Base-by-base conservation (phyloP, 108 stramenopile species). In the Chaetoceros tenuissimus region DNA sequence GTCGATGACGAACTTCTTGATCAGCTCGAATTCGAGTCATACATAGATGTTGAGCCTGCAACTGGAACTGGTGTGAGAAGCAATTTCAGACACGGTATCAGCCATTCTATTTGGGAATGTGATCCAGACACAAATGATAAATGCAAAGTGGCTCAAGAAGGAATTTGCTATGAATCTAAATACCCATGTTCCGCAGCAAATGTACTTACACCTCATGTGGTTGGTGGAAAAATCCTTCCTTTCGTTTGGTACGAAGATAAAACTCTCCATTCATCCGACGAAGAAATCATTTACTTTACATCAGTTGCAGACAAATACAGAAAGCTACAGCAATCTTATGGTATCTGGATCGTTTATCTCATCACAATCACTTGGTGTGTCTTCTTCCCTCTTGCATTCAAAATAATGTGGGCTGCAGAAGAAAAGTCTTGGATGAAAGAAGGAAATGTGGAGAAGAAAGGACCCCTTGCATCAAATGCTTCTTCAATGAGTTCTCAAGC, bases 31-130 rank as follows among this genome's bases (percentile, higher is more conserved):
- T 53, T 72, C 16, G 62, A 48, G 28, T 72, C 75, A 30, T 71
- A 72, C 19, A 60, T 76, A 48, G 75, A 76, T 44, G 57, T 76
- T 20, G 75, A 76, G 50, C 66, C 71, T 23, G 67, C 70, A 17
- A 55, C 75, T 18, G 75, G 75, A 25, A 51, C 72, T 53, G 71
- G 59, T 55, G 67, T 67, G 44, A 71, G 75, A 29, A 46, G 66
- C 31, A 57, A 71, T 31, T 72, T 71, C 63, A 58, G 71, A 40
- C 72, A 72, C 26, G 71, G 71, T 23, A 72, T 59, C n/a, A 76
- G 75, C 56, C 68, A 51, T 48, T 76, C 75, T 46, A 50, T 73
- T 68, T 75, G 74, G 74, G 74, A 75, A 34, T 75, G 74, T 46
- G 55, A 75, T 63, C 74, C 74, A 25, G 45, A 57, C 18, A 67